Percentiles rank a stretch among this genome's conserved stretches.
These are phyloP conservation scores for Aeschynomene evenia DNA, from an alignment of 306 rosid species.

Conservation along the genomic window DNA sequence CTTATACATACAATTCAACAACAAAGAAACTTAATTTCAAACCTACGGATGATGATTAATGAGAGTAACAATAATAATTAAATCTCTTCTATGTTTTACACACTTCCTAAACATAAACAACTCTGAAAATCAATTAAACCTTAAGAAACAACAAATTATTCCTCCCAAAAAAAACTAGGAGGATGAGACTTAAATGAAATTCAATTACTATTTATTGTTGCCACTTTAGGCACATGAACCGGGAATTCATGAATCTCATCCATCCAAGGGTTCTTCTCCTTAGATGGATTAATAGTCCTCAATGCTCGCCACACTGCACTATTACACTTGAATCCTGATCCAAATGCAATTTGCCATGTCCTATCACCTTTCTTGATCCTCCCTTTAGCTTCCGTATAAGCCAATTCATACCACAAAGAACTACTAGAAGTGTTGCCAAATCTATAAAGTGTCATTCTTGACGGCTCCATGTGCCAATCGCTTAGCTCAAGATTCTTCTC, in stretches of 20 bases:
- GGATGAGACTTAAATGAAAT: conserved; percentile 14
- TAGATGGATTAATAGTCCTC: conserved; percentile 62
- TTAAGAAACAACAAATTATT: neutral
- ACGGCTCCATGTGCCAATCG: conserved; percentile 92
- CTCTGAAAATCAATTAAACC: neutral
- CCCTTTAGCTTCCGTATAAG: conserved; percentile 78
- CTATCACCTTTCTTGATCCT: conserved; percentile 68
- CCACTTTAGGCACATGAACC: conserved; percentile 51
- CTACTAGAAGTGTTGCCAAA: conserved; percentile 90
- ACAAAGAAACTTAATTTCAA: conserved; percentile 19
- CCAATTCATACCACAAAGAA: conserved; percentile 84
- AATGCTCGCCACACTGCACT: conserved; percentile 85
- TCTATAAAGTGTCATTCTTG: conserved; percentile 73
- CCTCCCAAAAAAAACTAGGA: neutral
- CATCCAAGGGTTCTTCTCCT: conserved; percentile 84
- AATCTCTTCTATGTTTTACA: neutral
- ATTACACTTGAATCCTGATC: conserved; percentile 86
- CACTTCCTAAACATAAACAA: conserved; percentile 26
- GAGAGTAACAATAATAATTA: neutral
- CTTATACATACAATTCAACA: too few relatives aligned
- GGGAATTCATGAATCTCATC: conserved; percentile 85
- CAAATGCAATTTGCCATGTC: conserved; percentile 90
- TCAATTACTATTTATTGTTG: conserved; percentile 20
- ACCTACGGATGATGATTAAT: neutral
- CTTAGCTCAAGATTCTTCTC: conserved; percentile 73